Percentiles rank a stretch among this genome's conserved stretches.
Evolutionary conservation across 2,329 filamentous ascomycete genomes (phyloP).

Genomic region (Nemania abortiva): DNA sequence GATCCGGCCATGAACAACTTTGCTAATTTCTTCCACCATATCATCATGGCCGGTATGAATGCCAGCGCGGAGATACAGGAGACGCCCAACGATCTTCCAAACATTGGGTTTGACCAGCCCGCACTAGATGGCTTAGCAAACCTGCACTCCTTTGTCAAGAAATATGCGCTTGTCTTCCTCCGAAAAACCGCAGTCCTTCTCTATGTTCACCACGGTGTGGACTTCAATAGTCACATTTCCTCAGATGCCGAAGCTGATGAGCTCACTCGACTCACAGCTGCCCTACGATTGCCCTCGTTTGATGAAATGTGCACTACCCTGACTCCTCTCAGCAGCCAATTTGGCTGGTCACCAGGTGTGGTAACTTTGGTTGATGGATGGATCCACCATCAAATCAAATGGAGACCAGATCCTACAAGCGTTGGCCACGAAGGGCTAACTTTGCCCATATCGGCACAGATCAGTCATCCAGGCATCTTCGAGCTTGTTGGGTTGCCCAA

Average conservation of each 20-base stretch:
- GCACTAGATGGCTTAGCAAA: constrained; percentile 65
- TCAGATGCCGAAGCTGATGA: constrained; percentile 77
- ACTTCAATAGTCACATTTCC: constrained; percentile 80
- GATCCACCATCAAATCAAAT: constrained; percentile 73
- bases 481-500: constrained; percentile 93
- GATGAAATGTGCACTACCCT: constrained; percentile 79
- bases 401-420: constrained; percentile 42
- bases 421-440: constrained; percentile 24
- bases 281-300: constrained; percentile 80
- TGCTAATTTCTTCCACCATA: constrained; percentile 64
- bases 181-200: constrained; percentile 87
- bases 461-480: constrained; percentile 89
- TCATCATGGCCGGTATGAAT: constrained; percentile 61
- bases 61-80: constrained; percentile 55
- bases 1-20: constrained; percentile 66
- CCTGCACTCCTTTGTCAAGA: constrained; percentile 74
- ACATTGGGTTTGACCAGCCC: constrained; percentile 67
- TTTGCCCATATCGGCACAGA: constrained; percentile 59
- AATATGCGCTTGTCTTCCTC: constrained; percentile 90
- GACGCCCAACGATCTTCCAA: constrained; percentile 52
- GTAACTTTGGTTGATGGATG: constrained; percentile 71
- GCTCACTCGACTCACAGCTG: constrained; percentile 81
- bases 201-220: constrained; percentile 88
- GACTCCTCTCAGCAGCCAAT: constrained; percentile 58
- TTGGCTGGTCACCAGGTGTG: constrained; percentile 64